phyloP scores from a whole-genome alignment of 768 basidiomycete genomes.

The Boletus rufocinnamomeus region DNA sequence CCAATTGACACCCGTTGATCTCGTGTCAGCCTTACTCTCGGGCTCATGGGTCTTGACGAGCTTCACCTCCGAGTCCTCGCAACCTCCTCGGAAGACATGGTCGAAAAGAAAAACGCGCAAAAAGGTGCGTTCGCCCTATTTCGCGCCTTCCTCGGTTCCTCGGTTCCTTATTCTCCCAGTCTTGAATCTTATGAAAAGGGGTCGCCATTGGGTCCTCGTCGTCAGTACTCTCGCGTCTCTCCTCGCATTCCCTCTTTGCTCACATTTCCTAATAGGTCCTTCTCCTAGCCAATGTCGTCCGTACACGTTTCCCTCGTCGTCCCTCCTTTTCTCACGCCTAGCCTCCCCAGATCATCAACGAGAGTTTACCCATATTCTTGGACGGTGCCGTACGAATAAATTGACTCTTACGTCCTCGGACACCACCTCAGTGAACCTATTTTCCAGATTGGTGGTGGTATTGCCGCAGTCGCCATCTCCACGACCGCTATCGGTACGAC shows the following conservation, averaged over 20 bases:
- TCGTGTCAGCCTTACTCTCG: constrained; percentile 71
- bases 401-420: constrained; percentile 55
- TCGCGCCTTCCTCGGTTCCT: neutral
- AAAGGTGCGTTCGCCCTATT: constrained; percentile 47
- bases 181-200: constrained; percentile 55
- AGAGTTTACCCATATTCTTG: constrained; percentile 81
- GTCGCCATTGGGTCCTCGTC: constrained; percentile 93
- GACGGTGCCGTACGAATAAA: constrained; percentile 58
- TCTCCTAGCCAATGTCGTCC: constrained; percentile 83
- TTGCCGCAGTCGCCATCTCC: constrained; percentile 77
- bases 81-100: constrained; percentile 72
- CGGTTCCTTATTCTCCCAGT: constrained; percentile 38
- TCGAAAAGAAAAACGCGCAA: constrained; percentile 68
- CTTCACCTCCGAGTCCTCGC: constrained; percentile 86
- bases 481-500: constrained; percentile 56
- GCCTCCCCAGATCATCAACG: constrained; percentile 67
- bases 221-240: constrained; percentile 41
- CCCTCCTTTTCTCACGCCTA: neutral
- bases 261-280: constrained; percentile 56
- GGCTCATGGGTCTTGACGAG: constrained; percentile 92
- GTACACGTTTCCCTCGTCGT: constrained; percentile 24
- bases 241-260: neutral
- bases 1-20: neutral
- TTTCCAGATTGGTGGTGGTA: constrained; percentile 60
- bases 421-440: constrained; percentile 43